A percentile compares a stretch with the other conserved stretches of the same genome.
Conservation (phyloP, 1,139 yeast genomes). For the Kluyveromyces marxianus region DNA sequence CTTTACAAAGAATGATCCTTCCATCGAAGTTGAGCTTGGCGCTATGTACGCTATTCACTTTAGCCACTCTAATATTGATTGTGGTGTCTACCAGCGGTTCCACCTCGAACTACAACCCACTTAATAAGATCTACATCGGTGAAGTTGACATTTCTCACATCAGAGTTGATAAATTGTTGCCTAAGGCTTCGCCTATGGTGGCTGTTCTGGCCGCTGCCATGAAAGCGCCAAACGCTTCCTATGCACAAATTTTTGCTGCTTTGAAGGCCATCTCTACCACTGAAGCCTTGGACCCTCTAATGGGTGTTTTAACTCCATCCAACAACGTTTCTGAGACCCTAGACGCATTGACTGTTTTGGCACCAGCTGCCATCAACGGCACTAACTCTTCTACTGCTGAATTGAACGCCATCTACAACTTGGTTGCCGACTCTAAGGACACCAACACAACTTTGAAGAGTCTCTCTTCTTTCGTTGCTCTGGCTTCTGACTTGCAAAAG, state of each 20-base stretch:
- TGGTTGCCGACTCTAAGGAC: constrained; percentile 22
- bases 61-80: constrained; percentile 20
- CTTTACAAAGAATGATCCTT: background rate
- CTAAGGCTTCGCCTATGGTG: constrained; percentile 23
- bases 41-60: constrained; percentile 16
- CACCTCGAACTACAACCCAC: constrained; percentile 24
- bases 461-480: constrained; percentile 17
- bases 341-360: constrained; percentile 18
- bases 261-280: constrained; percentile 22
- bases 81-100: constrained; percentile 28
- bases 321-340: constrained; percentile 21
- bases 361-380: constrained; percentile 24
- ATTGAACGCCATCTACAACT: constrained; percentile 18
- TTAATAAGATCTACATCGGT: constrained; percentile 27
- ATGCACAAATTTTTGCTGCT: constrained; percentile 18
- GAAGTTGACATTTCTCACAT: constrained; percentile 28
- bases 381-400: constrained; percentile 16
- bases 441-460: constrained; percentile 19
- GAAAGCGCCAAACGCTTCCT: constrained; percentile 17
- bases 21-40: constrained; percentile 10
- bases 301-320: constrained; percentile 21
- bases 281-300: constrained; percentile 24
- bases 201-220: constrained; percentile 24
- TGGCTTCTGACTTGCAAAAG: constrained; percentile 14
- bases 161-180: constrained; percentile 29